Percentiles rank a stretch among this genome's conserved stretches.
These are phyloP conservation scores for cucumber (Cucumis sativus) DNA, from an alignment of 306 rosid species.

Conservation along the genomic window DNA sequence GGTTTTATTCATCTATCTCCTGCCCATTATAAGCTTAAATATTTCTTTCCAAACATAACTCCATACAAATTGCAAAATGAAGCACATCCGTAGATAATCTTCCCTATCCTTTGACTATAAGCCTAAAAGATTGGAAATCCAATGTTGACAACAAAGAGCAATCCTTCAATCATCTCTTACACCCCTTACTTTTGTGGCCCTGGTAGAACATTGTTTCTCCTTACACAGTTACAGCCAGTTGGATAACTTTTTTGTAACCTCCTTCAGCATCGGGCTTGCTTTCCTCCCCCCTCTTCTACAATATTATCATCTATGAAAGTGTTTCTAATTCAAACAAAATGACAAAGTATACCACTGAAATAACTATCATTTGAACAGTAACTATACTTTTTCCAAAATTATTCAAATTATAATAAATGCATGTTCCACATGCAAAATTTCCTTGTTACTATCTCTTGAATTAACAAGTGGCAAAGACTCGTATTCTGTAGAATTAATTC, in stretches of 20 bases:
- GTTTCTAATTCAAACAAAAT: not conserved
- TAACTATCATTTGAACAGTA: not conserved
- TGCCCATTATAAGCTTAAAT: not conserved
- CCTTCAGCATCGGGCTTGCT: not conserved
- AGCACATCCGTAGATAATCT: not conserved
- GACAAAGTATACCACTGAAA: not conserved
- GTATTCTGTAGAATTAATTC: not conserved
- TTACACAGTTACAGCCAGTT: not conserved
- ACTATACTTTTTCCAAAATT: not conserved
- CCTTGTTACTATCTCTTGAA: not conserved
- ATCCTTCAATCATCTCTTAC: not conserved
- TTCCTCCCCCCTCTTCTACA: not conserved
- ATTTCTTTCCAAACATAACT: not conserved
- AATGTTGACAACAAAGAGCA: not conserved
- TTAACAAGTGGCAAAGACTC: not conserved
- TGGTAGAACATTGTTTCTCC: not conserved
- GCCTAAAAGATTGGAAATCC: not conserved
- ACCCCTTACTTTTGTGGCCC: not conserved
- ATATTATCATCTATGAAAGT: not conserved
- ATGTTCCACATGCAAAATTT: not conserved
- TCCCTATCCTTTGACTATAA: not conserved
- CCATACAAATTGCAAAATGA: not conserved
- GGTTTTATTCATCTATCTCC: not conserved
- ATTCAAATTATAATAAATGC: not conserved
- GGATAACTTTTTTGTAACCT: not conserved